A percentile compares a stretch with the other conserved stretches of the same genome.
Evolutionary conservation across 2,329 filamentous ascomycete species (phyloP).

Genomic region (Stagonosporopsis vannaccii): DNA sequence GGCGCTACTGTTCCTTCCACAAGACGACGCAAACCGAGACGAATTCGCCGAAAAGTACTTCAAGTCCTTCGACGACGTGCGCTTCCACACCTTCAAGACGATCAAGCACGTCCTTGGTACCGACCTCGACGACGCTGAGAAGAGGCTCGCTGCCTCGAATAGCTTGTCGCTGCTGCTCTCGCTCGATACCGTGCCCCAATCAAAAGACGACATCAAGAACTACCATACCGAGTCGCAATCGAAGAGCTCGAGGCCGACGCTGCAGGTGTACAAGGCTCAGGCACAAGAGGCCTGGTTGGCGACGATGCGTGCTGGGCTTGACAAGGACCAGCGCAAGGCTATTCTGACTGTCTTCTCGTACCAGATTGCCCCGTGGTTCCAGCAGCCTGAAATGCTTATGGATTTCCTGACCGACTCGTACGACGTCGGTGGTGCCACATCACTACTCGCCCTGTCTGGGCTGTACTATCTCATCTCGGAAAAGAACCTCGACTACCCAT

Average conservation of each 20-base stretch:
- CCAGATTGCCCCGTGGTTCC: constrained; percentile 88
- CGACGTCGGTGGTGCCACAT: constrained; percentile 82
- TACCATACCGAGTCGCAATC: constrained; percentile 73
- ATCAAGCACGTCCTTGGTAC: constrained; percentile 65
- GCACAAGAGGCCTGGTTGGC: constrained; percentile 89
- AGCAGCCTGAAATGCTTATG: constrained; percentile 85
- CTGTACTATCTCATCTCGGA: constrained; percentile 94
- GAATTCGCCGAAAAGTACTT: constrained; percentile 82
- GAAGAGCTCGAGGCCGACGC: constrained; percentile 66
- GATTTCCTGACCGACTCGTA: constrained; percentile 98
- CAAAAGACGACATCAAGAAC: constrained; percentile 69
- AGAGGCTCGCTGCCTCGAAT: constrained; percentile 52
- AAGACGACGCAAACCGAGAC: constrained; percentile 66
- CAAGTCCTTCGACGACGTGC: constrained; percentile 81
- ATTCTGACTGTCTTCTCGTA: constrained; percentile 78
- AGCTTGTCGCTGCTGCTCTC: constrained; percentile 69
- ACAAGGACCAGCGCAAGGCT: constrained; percentile 77
- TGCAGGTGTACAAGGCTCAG: constrained; percentile 75
- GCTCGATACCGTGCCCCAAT: constrained; percentile 74
- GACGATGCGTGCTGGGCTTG: constrained; percentile 72
- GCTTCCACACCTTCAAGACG: constrained; percentile 80
- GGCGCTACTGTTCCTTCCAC: constrained; percentile 65
- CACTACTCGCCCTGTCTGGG: constrained; percentile 86
- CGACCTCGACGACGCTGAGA: constrained; percentile 31
- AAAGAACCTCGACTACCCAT: constrained; percentile 94